These are phyloP conservation scores for Solanum sitiens DNA, from an alignment of 257 asterid genomes.

Conservation along the genomic window DNA sequence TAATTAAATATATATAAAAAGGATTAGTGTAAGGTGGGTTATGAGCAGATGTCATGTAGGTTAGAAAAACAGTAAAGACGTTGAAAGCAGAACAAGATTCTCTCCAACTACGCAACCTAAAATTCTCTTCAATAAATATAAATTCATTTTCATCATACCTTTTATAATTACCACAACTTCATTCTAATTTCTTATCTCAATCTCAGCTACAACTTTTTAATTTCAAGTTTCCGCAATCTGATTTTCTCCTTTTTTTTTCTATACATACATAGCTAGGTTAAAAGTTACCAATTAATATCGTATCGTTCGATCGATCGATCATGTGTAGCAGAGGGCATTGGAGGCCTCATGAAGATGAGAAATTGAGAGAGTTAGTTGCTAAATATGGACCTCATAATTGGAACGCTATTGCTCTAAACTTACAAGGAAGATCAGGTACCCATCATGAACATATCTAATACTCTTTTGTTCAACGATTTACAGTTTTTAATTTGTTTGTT, in stretches of 20 bases:
- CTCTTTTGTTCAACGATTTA: neutral
- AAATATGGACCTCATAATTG: constrained; percentile 93
- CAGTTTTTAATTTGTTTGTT: no score
- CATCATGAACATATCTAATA: neutral
- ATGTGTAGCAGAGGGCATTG: constrained; percentile 83
- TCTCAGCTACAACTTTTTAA: neutral
- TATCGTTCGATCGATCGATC: neutral
- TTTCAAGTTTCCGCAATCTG: neutral
- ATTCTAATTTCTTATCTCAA: neutral
- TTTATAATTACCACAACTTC: no score
- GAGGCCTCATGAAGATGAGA: constrained; percentile 94
- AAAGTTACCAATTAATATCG: neutral
- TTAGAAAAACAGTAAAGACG: constrained; percentile 34
- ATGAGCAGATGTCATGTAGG: constrained; percentile 41
- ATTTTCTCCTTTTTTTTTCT: no score
- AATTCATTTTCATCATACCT: neutral
- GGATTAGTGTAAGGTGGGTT: constrained; percentile 25
- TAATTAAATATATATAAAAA: neutral
- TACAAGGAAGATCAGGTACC: constrained; percentile 80
- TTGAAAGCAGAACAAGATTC: constrained; percentile 48
- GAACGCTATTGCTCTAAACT: constrained; percentile 86
- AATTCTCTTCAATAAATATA: neutral
- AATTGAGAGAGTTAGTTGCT: constrained; percentile 62
- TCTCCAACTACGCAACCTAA: constrained; percentile 47
- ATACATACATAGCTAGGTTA: neutral